Base-by-base conservation (phyloP, 2,329 filamentous ascomycete species). In the Xylaria sp. region DNA sequence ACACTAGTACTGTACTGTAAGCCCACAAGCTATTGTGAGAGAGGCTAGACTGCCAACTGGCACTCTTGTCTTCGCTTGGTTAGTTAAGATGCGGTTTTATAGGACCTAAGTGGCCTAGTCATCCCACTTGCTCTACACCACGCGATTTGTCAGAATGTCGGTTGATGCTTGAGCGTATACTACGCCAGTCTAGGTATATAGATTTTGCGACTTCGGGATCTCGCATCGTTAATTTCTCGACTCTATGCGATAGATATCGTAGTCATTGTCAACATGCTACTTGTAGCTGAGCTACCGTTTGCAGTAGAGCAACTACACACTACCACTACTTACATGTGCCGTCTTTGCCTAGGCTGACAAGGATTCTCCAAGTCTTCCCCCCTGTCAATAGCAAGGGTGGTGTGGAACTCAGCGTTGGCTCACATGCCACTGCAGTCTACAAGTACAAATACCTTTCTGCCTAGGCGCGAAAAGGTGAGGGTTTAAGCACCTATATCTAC, bases 291-390 rank as follows among this genome's bases (percentile, higher is more conserved):
- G 46, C 44, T 63, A 46, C 39, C 13, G 25, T 52, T 23, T 18
- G 25, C n/a, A 55, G 56, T 57, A 58, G 37, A 58, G 51, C 44
- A 51, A 51, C 55, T 65, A 62, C 51, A 48, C 23, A 51, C 44
- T 32, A n/a, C 8, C 39, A 44, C 39, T 44, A 23, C 41, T 7
- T 59, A 66, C 63, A 63, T 56, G 55, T 66, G 60, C 68, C 59
- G 64, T 67, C 50, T 64, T 37, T 64, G 56, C 44, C 55, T 37
- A 64, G 56, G 41, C 44, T 60, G 52, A 69, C 69, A 68, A 64
- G 69, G 69, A 66, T 70, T 70, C 69, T 70, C 69, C 69, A 70
- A 63, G 62, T 60, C 32, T 28, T 55, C 13, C 28, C 46, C 64
- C 65, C 56, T 56, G 37, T 50, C 25, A 3, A 7, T 9, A 2